A percentile compares a stretch with the other conserved stretches of the same genome.
These are phyloP conservation scores for Luvunga scandens DNA, from an alignment of 345 rosid genomes.

Conservation along the genomic window DNA sequence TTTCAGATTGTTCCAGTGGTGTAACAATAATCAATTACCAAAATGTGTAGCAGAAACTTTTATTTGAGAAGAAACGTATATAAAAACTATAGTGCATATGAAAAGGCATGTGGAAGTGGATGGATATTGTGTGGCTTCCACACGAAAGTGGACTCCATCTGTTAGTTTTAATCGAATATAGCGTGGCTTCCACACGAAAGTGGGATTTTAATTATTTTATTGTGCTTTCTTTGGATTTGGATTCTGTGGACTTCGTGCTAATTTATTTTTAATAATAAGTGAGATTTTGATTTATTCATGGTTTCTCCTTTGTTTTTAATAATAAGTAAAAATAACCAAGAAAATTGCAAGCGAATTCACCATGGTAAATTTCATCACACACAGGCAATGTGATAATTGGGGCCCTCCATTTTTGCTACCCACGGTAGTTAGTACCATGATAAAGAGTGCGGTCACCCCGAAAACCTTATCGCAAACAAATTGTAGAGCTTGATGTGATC, in stretches of 20 bases:
- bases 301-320: neutral
- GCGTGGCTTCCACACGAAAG: neutral
- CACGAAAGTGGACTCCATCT: neutral
- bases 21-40: neutral
- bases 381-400: neutral
- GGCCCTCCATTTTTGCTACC: neutral
- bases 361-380: neutral
- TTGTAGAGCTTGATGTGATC: neutral
- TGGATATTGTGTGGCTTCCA: neutral
- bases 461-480: neutral
- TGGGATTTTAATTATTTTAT: neutral
- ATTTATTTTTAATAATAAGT: no score
- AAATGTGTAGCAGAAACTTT: neutral
- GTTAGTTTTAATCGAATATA: neutral
- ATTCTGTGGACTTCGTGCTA: no score
- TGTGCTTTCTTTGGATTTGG: neutral
- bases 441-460: no score
- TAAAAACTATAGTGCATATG: neutral
- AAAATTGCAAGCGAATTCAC: neutral
- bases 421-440: neutral
- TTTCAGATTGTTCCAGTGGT: neutral
- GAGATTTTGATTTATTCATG: neutral
- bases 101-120: neutral
- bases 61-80: neutral
- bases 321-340: neutral